Percentiles rank a stretch among this genome's conserved stretches.
Evolutionary conservation across 2,329 filamentous ascomycete species (phyloP).

Genomic region (Colletotrichum tropicale): DNA sequence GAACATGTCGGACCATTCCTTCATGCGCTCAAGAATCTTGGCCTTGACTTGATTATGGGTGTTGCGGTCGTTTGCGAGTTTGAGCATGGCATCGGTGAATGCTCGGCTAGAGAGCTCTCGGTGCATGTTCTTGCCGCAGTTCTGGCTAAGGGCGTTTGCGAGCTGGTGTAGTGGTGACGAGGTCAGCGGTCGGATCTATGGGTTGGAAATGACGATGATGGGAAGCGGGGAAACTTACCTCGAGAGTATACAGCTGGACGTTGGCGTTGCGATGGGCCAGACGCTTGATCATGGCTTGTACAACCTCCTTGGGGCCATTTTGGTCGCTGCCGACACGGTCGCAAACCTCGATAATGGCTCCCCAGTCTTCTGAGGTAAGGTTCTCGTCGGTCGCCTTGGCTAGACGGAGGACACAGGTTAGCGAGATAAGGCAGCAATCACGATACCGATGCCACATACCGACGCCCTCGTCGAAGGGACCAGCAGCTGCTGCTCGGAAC

Average conservation of each 20-base stretch:
- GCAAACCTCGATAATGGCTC: constrained; percentile 67
- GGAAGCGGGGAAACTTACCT: constrained; percentile 55
- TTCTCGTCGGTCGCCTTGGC: constrained; percentile 94
- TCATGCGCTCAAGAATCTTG: constrained; percentile 96
- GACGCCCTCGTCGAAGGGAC: constrained; percentile 64
- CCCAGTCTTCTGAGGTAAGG: constrained; percentile 81
- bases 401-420: constrained; percentile 28
- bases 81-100: constrained; percentile 91
- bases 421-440: not conserved
- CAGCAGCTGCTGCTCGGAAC: constrained; percentile 62
- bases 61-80: constrained; percentile 91
- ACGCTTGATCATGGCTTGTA: constrained; percentile 89
- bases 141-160: constrained; percentile 89
- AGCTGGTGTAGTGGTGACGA: constrained; percentile 54
- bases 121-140: constrained; percentile 86
- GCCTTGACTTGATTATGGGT: constrained; percentile 96
- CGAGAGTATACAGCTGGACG: constrained; percentile 92
- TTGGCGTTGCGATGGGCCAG: constrained; percentile 94
- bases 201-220: not conserved
- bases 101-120: constrained; percentile 88
- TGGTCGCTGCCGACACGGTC: constrained; percentile 60
- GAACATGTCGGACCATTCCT: constrained; percentile 96
- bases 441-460: constrained; percentile 45
- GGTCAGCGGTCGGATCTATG: not conserved
- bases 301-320: constrained; percentile 78